Base-by-base conservation (phyloP, 257 asterid genomes). In the Lantana camara region DNA sequence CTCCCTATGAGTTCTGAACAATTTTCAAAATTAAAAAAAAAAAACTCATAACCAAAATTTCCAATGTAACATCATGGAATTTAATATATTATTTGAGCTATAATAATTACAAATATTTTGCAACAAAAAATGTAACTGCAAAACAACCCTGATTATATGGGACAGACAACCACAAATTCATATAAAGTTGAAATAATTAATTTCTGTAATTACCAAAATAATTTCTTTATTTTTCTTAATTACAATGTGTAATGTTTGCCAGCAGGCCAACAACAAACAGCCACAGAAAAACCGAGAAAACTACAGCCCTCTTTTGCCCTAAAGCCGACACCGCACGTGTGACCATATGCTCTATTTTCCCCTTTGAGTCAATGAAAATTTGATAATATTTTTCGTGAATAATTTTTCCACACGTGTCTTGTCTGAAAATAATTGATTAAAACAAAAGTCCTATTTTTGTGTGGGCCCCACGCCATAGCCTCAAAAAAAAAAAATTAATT, bases 251-350 rank as follows among this genome's bases (percentile, higher is more conserved):
- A 29, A 32, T 62, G 72, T 55, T 48, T 5, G 75, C 58, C 71
- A 42, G 63, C 75, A 63, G 30, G 20, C 44, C 68, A 64, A 63
- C 75, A 57, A 24, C 34, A 55, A 63, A 62, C 62, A 46, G 15
- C 27, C 22, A 46, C 22, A 46, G 45, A 17, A 13, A 62, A 24
- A 30, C 22, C 64, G 16, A 24, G 32, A 67, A 66, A 70, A 67
- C 76, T 53, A 60, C 63, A 7, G 53, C 22, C 32, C 41, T 17
- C 60, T 64, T 63, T 64, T 17, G 70, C 34, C 64, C 62, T 57
- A 45, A 59, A 38, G 52, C 78, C 80, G 75, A 80, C 84, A 83
- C 70, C 80, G 53, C 80, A 77, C 84, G 82, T 78, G 71, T 27
- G 65, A 58, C 60, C 20, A 61, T 38, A 12, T 12, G 1, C 16